Conservation (phyloP, 2,329 filamentous ascomycete genomes). For the Paecilomyces sp. region DNA sequence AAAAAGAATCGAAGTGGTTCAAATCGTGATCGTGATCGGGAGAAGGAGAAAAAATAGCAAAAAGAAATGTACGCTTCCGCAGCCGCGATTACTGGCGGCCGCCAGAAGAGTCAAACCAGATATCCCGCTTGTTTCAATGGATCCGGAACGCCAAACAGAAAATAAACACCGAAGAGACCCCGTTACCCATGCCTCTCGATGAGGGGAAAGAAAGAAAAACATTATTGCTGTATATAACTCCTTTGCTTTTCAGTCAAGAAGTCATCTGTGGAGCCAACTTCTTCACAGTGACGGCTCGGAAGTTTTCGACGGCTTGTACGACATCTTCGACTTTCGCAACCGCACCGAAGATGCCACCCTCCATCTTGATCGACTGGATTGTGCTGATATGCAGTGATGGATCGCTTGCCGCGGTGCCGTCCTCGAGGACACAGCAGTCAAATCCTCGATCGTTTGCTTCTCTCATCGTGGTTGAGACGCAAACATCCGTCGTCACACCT, state of each 20-base stretch:
- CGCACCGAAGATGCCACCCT: conserved; percentile 40
- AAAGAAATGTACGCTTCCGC: neutral
- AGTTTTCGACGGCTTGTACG: conserved; percentile 35
- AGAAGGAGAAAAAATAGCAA: neutral
- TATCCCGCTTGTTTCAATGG: neutral
- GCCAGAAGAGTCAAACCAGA: neutral
- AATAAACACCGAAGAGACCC: conserved; percentile 4
- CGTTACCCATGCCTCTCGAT: conserved; percentile 9
- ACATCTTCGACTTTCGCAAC: conserved; percentile 32
- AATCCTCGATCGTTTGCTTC: conserved; percentile 51
- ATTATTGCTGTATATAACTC: neutral
- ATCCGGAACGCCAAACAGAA: neutral
- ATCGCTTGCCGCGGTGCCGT: conserved; percentile 40
- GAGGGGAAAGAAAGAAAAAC: conserved; percentile 2
- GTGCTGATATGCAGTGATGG: conserved; percentile 34
- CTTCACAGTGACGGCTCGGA: conserved; percentile 34
- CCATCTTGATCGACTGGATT: conserved; percentile 39
- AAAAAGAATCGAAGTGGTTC: neutral
- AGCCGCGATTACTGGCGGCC: neutral
- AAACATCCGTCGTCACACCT: conserved; percentile 51
- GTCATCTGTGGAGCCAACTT: conserved; percentile 36
- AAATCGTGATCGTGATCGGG: neutral
- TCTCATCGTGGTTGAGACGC: conserved; percentile 48
- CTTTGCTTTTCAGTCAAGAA: conserved; percentile 4
- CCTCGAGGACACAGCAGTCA: conserved; percentile 46